Evolutionary conservation across 2,329 filamentous ascomycete species (phyloP), one percentile per base, ranked within the genome.

Genomic region (Aureobasidium leucospermi): DNA sequence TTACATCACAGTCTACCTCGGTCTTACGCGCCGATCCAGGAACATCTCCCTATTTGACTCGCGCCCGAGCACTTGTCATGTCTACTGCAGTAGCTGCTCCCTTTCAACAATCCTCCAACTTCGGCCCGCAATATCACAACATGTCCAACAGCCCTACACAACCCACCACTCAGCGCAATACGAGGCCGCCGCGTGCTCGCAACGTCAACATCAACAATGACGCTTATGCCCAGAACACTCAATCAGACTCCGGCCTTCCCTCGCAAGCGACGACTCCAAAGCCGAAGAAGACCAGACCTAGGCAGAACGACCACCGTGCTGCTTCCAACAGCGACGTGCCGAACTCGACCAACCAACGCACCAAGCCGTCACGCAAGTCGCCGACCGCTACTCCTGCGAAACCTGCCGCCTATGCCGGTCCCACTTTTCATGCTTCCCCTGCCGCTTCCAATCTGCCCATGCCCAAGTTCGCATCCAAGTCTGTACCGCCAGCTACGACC

Each of bases 361-460:
- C 61, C 43, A 65, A 63, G 59, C 65, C 64, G 46, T 49, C 59
- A 28, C 59, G 60, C 39, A 65, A 66, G 52, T 61, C 63, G 55
- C 53, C 62, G 53, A 62, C 23, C 19, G 47, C 57, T 52, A 74
- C 74, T 7, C 76, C 78, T 36, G 68, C 71, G 48, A 78, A 84
- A 61, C 69, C 71, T 62, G 69, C 72, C 62, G 85, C 87, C 47
- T 99, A 96, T 74, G 94, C 94, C 41, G 94, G 93, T 13, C 88
- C 93, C 36, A 95, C 91, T 5, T 99, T 97, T 72, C 92, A 96
- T 73, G 89, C 91, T 42, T 97, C 94, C 8, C 94, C 94, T 19
- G 93, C 92, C 1, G 88, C 94, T 0, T 95, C 91, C 8, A 86
- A 90, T 28, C 79, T 99, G 34, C 94, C 94, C 0, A 88, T 96